Evolutionary conservation across 495 filamentous ascomycete genomes (phyloP).

Genomic region (Parmelia sp.): DNA sequence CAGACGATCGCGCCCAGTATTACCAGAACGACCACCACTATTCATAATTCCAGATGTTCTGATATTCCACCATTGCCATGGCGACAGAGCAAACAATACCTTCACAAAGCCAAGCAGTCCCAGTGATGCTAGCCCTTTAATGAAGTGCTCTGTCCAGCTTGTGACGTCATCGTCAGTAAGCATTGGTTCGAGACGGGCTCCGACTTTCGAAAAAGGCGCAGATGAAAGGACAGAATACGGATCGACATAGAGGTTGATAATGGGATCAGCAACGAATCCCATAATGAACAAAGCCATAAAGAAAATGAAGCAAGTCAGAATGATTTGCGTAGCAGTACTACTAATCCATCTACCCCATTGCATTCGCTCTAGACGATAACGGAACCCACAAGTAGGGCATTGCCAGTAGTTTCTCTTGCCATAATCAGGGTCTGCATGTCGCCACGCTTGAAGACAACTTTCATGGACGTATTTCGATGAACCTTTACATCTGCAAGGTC

Average conservation of each 20-base stretch:
- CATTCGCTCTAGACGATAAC: conserved; percentile 75
- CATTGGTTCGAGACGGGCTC: conserved; percentile 22
- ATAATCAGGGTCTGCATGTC: conserved; percentile 62
- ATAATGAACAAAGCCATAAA: conserved; percentile 65
- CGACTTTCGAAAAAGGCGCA: conserved; percentile 22
- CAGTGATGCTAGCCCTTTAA: conserved; percentile 79
- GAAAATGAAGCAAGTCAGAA: conserved; percentile 63
- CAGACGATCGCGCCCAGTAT: conserved; percentile 63
- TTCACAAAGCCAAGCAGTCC: conserved; percentile 83
- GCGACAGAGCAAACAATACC: conserved; percentile 64
- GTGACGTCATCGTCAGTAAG: conserved; percentile 41
- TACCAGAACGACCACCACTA: conserved; percentile 47
- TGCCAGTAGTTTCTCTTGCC: conserved; percentile 68
- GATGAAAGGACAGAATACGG: conserved; percentile 50
- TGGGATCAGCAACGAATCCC: conserved; percentile 87
- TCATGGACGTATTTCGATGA: conserved; percentile 91
- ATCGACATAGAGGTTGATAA: conserved; percentile 82
- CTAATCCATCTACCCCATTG: conserved; percentile 67
- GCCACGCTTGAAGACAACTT: conserved; percentile 84
- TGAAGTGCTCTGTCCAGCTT: conserved; percentile 72
- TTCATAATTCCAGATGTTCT: conserved; percentile 47
- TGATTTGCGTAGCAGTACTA: conserved; percentile 56
- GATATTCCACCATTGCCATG: conserved; percentile 70
- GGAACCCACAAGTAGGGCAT: conserved; percentile 83
- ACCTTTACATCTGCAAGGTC: conserved; percentile 89